Evolutionary conservation across 192 early-diverging fungal species (phyloP), one percentile per base, ranked within the genome.

Genomic region (Entomortierella chlamydospora): DNA sequence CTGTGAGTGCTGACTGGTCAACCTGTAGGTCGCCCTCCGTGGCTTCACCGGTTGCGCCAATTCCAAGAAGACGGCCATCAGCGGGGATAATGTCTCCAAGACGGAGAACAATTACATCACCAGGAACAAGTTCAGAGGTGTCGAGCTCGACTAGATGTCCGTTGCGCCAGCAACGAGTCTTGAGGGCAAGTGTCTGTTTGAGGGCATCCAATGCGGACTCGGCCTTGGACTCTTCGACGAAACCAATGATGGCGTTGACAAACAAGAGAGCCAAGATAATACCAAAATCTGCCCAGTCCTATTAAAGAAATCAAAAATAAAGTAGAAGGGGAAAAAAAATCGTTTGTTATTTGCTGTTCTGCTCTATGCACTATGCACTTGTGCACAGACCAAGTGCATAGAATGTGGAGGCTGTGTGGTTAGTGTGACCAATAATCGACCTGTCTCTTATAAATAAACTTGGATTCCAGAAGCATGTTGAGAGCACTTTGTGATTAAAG

Each of bases 81-180:
- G 96, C 96, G 22, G 96, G 96, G 57, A 98, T 86, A 64, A 98
- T 96, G 81, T 98, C 96, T 64, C 96, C 96, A 64, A 96, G 87
- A 73, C 95, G 94, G 45, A 98, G 88, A 17, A 93, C 91, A 68
- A 98, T 93, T 50, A 98, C 81, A 74, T 98, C 95, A 58, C 96
- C 96, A 47, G 96, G 96, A 31, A 98, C 96, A 30, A 98, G 82
- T 17, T 89, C 90, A 53, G 72, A 83, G 0, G 90, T 90, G 59
- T 94, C 91, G 10, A 95, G 78, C 71, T 95, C 93, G 29, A 87
- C 57, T 39, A 94, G 84, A 43, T 89, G 65, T 59, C 90, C 89
- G 77, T 96, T 90, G 81, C 96, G 90, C 88, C 91, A 94, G 61
- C 81, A 85, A 55, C 92, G 90, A 30, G 91, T 91, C 81, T 94